Percentiles rank a stretch among this genome's conserved stretches.
These are phyloP conservation scores for Petunia secreta DNA, from an alignment of 257 asterid species.

Conservation along the genomic window DNA sequence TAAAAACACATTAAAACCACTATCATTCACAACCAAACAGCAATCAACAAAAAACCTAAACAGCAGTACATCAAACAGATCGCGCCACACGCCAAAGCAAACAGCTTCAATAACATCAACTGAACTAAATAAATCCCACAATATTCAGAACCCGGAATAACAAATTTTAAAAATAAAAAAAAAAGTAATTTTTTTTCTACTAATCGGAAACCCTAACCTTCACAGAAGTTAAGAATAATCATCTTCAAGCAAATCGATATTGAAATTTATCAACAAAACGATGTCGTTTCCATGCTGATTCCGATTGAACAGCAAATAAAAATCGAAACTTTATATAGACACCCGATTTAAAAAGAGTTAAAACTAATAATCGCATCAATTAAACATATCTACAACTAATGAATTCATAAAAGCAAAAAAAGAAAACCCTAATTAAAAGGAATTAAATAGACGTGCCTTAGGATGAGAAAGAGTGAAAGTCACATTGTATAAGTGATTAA, in stretches of 20 bases:
- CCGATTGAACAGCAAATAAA: not conserved
- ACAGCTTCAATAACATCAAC: not conserved
- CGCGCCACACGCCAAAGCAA: not conserved
- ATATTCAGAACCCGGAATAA: not conserved
- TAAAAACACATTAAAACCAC: constrained; percentile 37
- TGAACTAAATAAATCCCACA: constrained; percentile 18
- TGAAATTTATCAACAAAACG: constrained; percentile 17
- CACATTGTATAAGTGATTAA: constrained; percentile 57
- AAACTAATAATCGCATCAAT: not conserved
- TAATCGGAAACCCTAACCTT: constrained; percentile 26
- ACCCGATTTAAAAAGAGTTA: not conserved
- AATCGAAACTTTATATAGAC: constrained; percentile 13
- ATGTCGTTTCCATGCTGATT: constrained; percentile 16
- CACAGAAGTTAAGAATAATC: constrained; percentile 13
- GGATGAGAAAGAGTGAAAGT: constrained; percentile 52
- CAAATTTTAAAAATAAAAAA: not conserved
- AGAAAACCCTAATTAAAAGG: constrained; percentile 49
- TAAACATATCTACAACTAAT: not conserved
- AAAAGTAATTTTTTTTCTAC: not conserved
- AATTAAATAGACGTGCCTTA: constrained; percentile 48
- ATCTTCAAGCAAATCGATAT: constrained; percentile 16
- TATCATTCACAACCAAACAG: constrained; percentile 24
- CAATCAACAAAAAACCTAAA: constrained; percentile 22
- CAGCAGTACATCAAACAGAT: constrained; percentile 14
- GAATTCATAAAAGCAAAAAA: constrained; percentile 7